Evolutionary conservation across 2,329 filamentous ascomycete genomes (phyloP).

Genomic region (Talaromyces islandicus): DNA sequence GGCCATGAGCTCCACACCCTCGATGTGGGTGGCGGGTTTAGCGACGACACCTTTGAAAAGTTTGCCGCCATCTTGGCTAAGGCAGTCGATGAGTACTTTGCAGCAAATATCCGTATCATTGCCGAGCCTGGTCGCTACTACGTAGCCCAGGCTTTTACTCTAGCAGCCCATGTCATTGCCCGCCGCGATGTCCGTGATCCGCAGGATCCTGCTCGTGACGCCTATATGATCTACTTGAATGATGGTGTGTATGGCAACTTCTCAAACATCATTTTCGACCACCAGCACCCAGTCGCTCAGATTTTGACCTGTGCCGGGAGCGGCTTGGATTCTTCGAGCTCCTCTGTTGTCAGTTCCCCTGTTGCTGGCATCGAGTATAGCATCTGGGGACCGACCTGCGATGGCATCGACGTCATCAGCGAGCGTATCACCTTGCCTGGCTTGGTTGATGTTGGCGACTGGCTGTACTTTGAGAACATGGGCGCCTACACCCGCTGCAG

Average conservation of each 20-base stretch:
- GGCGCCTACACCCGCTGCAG: conserved; percentile 98
- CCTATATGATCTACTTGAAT: conserved; percentile 97
- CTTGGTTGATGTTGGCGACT: conserved; percentile 84
- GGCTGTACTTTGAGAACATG: conserved; percentile 99
- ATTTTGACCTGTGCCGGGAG: conserved; percentile 59
- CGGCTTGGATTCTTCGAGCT: conserved; percentile 8
- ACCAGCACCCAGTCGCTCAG: conserved; percentile 83
- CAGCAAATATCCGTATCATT: conserved; percentile 75
- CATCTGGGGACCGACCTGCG: conserved; percentile 96
- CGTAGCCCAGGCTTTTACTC: conserved; percentile 84
- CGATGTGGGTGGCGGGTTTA: conserved; percentile 92
- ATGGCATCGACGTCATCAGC: conserved; percentile 92
- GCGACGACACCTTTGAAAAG: conserved; percentile 79
- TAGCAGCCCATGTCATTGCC: conserved; percentile 93
- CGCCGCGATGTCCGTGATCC: conserved; percentile 80
- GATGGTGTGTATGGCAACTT: conserved; percentile 98
- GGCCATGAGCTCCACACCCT: conserved; percentile 81
- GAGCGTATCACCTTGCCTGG: conserved; percentile 71
- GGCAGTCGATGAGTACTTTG: conserved; percentile 84
- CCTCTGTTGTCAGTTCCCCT: conserved; percentile 14
- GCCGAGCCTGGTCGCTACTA: conserved; percentile 97
- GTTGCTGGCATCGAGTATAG: conserved; percentile 69
- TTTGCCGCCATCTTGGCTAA: conserved; percentile 77
- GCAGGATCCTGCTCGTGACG: conserved; percentile 38
- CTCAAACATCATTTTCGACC: conserved; percentile 98